These are phyloP conservation scores for Diaporthe sp. DNA, from an alignment of 2,329 filamentous ascomycete genomes.

Conservation along the genomic window DNA sequence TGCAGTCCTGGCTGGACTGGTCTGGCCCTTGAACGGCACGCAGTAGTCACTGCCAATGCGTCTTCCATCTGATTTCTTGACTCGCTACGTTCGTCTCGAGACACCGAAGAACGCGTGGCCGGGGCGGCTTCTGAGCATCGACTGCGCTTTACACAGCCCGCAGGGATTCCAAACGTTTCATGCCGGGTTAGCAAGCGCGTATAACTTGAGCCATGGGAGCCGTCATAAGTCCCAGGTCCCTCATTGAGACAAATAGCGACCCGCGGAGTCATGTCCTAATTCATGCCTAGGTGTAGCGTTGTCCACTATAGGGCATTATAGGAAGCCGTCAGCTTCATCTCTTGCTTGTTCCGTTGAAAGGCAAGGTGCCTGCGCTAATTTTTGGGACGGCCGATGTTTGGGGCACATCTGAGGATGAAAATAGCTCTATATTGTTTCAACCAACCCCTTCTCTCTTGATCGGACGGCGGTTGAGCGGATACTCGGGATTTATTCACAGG, in stretches of 20 bases:
- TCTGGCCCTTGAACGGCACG: not conserved
- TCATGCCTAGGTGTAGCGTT: not conserved
- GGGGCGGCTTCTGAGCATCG: conserved; percentile 2
- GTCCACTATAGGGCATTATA: not conserved
- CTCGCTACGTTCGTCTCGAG: conserved; percentile 26
- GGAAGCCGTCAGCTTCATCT: conserved; percentile 2
- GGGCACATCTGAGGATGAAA: conserved; percentile 20
- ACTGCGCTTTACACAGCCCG: not conserved
- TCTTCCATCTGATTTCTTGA: conserved; percentile 28
- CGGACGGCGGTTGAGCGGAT: not conserved
- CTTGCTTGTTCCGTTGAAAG: not conserved
- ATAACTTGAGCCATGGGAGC: not conserved
- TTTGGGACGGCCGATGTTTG: conserved; percentile 14
- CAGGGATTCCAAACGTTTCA: conserved; percentile 22
- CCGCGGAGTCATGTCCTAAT: not conserved
- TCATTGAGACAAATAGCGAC: not conserved
- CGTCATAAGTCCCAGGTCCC: not conserved
- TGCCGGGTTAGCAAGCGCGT: not conserved
- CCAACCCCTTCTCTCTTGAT: not conserved
- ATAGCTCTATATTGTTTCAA: conserved; percentile 25
- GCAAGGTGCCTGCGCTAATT: not conserved
- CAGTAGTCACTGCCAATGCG: conserved; percentile 1
- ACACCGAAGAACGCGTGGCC: conserved; percentile 29
- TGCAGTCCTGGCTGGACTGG: not conserved
- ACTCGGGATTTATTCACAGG: not conserved